These are phyloP conservation scores for Podospora pseudopauciseta DNA, from an alignment of 495 filamentous ascomycete species.

Conservation along the genomic window DNA sequence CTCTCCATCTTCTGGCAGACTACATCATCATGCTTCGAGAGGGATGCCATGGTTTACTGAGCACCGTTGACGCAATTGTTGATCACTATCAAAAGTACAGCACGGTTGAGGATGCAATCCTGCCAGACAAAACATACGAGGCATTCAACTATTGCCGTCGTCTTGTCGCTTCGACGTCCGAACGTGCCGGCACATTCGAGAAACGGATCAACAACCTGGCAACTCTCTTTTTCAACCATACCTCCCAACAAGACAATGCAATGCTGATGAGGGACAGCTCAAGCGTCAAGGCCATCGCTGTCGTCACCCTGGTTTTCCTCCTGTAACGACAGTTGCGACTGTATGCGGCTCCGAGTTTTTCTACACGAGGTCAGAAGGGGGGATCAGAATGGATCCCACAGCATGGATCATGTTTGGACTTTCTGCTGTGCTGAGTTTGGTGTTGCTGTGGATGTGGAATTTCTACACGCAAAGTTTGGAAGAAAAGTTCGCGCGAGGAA, in stretches of 20 bases:
- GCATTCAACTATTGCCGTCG: not conserved
- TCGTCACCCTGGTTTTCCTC: not conserved
- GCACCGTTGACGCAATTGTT: not conserved
- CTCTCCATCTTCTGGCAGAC: not conserved
- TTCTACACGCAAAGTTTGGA: slow-evolving; percentile 1
- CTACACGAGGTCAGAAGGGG: not conserved
- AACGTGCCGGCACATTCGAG: not conserved
- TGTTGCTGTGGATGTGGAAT: not conserved
- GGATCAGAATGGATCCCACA: not conserved
- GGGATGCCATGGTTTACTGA: not conserved
- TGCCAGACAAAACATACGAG: not conserved
- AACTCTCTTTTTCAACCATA: slow-evolving; percentile 1
- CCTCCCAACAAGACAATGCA: not conserved
- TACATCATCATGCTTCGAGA: slow-evolving; percentile 6
- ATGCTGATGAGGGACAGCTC: slow-evolving; percentile 2
- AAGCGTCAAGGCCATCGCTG: not conserved
- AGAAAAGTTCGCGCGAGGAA: not conserved
- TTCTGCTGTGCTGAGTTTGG: not conserved
- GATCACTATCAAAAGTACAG: not conserved
- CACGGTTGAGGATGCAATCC: not conserved
- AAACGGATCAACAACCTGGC: slow-evolving; percentile 3
- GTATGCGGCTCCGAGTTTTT: not conserved
- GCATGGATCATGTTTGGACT: slow-evolving; percentile 3
- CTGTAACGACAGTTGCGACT: not conserved
- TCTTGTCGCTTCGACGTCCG: not conserved